These are phyloP conservation scores for Epichloe typhina DNA, from an alignment of 2,329 filamentous ascomycete genomes.

Conservation along the genomic window DNA sequence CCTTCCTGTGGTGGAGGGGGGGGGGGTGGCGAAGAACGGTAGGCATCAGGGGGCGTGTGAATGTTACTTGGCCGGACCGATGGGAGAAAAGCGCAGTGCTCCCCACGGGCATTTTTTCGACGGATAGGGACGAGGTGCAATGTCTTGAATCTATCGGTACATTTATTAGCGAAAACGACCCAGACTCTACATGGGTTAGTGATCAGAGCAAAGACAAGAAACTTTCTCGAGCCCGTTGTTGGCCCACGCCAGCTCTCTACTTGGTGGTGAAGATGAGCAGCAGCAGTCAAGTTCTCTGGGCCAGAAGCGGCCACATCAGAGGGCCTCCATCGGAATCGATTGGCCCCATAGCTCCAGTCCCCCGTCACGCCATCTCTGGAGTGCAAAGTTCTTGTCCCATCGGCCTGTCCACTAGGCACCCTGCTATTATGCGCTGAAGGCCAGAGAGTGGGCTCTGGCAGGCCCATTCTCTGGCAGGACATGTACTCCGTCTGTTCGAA, in stretches of 20 bases:
- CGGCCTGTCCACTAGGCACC: background rate
- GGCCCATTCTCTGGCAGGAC: background rate
- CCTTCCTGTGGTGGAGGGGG: background rate
- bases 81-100: background rate
- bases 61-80: background rate
- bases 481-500: background rate
- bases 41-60: background rate
- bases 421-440: background rate
- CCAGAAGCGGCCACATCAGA: background rate
- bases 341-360: background rate
- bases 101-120: slow-evolving; percentile 1
- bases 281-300: background rate
- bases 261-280: background rate
- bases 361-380: background rate
- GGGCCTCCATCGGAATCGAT: background rate
- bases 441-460: background rate
- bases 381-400: background rate
- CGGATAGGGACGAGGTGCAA: background rate
- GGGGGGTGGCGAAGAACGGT: background rate
- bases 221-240: background rate
- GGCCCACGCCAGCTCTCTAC: background rate
- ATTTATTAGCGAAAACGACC: background rate
- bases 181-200: background rate
- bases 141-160: background rate
- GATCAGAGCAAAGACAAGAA: background rate